These are phyloP conservation scores for Fraxinus nigra DNA, from an alignment of 305 asterid species.

Conservation along the genomic window DNA sequence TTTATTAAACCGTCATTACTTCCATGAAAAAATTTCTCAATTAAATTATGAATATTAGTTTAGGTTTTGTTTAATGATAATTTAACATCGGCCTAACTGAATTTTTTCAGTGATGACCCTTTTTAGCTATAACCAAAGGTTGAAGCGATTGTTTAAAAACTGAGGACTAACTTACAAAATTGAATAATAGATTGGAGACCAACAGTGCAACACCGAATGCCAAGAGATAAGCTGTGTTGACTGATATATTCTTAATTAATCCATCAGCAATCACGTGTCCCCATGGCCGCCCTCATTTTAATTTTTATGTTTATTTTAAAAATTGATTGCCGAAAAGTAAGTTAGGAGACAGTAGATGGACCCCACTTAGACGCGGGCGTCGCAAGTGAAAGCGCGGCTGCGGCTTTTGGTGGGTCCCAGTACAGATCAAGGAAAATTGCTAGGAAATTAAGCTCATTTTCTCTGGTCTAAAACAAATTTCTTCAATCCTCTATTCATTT, in stretches of 20 bases:
- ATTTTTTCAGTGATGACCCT: background rate
- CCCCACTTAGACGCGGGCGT: slow-evolving; percentile 3
- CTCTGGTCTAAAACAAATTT: too few species aligned
- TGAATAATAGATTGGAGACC: background rate
- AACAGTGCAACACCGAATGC: background rate
- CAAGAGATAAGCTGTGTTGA: background rate
- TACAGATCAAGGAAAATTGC: background rate
- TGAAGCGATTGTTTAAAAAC: background rate
- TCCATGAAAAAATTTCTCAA: background rate
- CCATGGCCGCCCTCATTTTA: background rate
- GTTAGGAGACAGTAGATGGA: background rate
- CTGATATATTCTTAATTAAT: background rate
- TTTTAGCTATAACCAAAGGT: background rate
- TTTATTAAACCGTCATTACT: background rate
- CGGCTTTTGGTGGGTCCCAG: slow-evolving; percentile 1
- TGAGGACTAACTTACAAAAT: background rate
- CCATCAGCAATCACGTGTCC: background rate
- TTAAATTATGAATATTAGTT: background rate
- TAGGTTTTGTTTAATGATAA: background rate
- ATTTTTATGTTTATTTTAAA: background rate
- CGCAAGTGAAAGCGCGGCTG: slow-evolving; percentile 21
- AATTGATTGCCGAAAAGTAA: background rate
- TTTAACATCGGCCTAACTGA: background rate
- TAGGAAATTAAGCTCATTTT: too few species aligned
- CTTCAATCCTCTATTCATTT: too few species aligned